Evolutionary conservation across 2,329 filamentous ascomycete species (phyloP), one percentile per base, ranked within the genome.

Genomic region (Exophiala calicioides): DNA sequence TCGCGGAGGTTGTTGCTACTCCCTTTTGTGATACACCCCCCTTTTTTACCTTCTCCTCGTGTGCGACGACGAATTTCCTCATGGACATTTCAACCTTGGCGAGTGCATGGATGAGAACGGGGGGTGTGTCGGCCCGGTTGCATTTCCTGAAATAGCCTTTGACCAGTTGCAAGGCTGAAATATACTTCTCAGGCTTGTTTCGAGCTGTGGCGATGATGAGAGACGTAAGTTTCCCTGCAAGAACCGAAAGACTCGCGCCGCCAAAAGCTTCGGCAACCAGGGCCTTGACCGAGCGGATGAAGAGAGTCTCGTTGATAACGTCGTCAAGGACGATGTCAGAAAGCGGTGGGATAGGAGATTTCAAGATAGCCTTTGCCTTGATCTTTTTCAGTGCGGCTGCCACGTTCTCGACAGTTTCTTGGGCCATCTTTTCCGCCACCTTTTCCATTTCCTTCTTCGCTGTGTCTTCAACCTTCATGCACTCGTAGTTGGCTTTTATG

Each of bases 241-340:
- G 36, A 20, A 47, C 38, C 6, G 40, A 31, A n/a, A 41, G 30
- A 23, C 31, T 44, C 10, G 38, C 33, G n/a, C 33, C 43, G 18
- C 18, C 32, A 5, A 21, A 16, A 15, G 53, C 43, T 29, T 52
- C 45, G 16, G 6, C 20, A 5, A 45, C 35, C 20, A 56, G 34
- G 7, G 34, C 39, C 19, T 37, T 37, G 36, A 46, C 38, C 8
- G 44, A 39, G 15, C 47, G 50, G 9, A 43, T 20, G 23, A 48
- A 47, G 9, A 56, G 20, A n/a, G 51, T 36, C 6, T 45, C 44
- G 12, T 12, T 44, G 16, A 56, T 56, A 15, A 30, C 30, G 16
- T 50, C 35, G 4, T 50, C 51, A 12, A 57, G 47, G 16, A 52
- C 51, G 18, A 54, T 44, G 15, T 55, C 52, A n/a, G 55, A 53